phyloP scores from a whole-genome alignment of 1,284 basidiomycete genomes.

The Rhodotorula sp. region DNA sequence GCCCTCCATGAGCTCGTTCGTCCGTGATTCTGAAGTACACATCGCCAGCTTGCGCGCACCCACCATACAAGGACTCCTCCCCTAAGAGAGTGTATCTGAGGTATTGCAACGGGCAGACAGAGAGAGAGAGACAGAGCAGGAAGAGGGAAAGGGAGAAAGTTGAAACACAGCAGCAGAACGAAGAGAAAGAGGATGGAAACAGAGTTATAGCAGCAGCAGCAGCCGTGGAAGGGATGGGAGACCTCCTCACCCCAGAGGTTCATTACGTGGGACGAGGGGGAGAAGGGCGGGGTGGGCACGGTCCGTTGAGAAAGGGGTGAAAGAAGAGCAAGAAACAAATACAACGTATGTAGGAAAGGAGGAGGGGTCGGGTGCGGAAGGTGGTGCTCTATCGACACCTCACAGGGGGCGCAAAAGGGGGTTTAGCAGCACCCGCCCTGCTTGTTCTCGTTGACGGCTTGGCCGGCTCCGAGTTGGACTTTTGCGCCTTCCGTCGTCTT shows the following conservation, averaged over 20 bases:
- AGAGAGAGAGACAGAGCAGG: neutral
- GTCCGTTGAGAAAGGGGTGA: too few relatives aligned
- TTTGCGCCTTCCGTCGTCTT: slow-evolving; percentile 54
- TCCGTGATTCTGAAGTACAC: neutral
- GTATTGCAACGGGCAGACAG: neutral
- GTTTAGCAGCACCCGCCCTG: slow-evolving; percentile 71
- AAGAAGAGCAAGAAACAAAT: too few relatives aligned
- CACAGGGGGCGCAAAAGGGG: neutral
- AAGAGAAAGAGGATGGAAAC: neutral
- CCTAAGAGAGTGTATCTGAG: neutral
- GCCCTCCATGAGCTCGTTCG: too few relatives aligned
- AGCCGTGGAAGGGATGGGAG: too few relatives aligned
- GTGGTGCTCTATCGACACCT: neutral
- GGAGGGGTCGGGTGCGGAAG: neutral
- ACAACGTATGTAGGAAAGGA: neutral
- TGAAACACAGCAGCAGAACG: neutral
- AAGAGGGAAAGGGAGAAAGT: too few relatives aligned
- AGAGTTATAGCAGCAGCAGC: too few relatives aligned
- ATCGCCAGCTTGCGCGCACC: too few relatives aligned
- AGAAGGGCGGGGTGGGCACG: too few relatives aligned
- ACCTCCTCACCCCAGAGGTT: too few relatives aligned
- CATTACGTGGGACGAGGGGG: too few relatives aligned
- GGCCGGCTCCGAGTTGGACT: slow-evolving; percentile 54
- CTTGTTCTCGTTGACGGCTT: slow-evolving; percentile 69
- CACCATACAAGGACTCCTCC: too few relatives aligned